A percentile compares a stretch with the other conserved stretches of the same genome.
Evolutionary conservation across 345 rosid genomes (phyloP).

Genomic region (Geranium brycei): DNA sequence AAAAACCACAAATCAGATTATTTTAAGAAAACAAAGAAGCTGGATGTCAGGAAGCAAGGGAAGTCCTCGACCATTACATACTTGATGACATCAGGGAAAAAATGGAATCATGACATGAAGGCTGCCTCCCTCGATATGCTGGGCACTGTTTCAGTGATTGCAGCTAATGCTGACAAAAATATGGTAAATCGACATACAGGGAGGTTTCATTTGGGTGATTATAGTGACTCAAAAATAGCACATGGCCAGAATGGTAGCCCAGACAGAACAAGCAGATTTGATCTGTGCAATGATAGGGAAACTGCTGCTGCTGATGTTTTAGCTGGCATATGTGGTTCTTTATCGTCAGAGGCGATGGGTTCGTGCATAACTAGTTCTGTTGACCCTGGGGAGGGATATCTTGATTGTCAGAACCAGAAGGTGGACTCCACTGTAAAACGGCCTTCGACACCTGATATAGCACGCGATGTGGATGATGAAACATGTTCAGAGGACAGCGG

Average conservation of each 20-base stretch:
- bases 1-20: conserved; percentile 91
- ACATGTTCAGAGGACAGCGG: conserved; percentile 87
- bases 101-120: conserved; percentile 55
- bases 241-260: conserved; percentile 30
- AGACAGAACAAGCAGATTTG: conserved; percentile 35
- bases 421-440: conserved; percentile 29
- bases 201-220: conserved; percentile 31
- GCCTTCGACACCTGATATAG: conserved; percentile 43
- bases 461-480: conserved; percentile 59
- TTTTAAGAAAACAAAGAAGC: conserved; percentile 67
- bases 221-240: conserved; percentile 28
- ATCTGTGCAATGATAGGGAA: conserved; percentile 49
- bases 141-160: conserved; percentile 64
- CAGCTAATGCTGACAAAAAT: conserved; percentile 48
- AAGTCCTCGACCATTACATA: conserved; percentile 42
- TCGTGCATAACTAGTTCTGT: conserved; percentile 63
- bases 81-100: conserved; percentile 53
- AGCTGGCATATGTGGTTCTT: conserved; percentile 64
- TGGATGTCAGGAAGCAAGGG: conserved; percentile 34
- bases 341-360: conserved; percentile 81
- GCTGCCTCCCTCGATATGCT: conserved; percentile 66
- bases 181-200: conserved; percentile 28
- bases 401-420: conserved; percentile 31
- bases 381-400: conserved; percentile 35
- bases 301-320: conserved; percentile 73